Evolutionary conservation across 306 rosid genomes (phyloP).

Genomic region (Ziziphus jujuba): DNA sequence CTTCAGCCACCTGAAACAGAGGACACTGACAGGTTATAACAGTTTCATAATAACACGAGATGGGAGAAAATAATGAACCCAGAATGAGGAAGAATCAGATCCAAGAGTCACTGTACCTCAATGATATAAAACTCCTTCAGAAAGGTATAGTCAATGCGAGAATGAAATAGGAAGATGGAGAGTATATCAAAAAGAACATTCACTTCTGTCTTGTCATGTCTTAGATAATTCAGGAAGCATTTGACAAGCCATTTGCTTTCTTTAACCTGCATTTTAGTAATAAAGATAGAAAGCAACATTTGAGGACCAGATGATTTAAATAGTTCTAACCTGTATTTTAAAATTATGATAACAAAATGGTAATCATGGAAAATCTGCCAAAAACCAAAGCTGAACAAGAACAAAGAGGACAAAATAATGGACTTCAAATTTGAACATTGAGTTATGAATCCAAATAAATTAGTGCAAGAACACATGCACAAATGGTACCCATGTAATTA

Average conservation of each 20-base stretch:
- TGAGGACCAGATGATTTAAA: too few species aligned
- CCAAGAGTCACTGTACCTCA: slow-evolving; percentile 59
- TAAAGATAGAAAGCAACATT: slow-evolving; percentile 8
- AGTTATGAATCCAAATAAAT: neutral
- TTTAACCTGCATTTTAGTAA: slow-evolving; percentile 67
- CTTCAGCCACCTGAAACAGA: slow-evolving; percentile 87
- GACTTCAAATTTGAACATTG: neutral
- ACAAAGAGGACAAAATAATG: neutral
- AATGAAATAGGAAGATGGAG: slow-evolving; percentile 85
- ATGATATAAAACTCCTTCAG: slow-evolving; percentile 95
- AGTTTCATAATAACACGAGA: neutral
- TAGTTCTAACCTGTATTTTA: too few species aligned
- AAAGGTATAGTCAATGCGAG: slow-evolving; percentile 91
- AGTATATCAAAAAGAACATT: slow-evolving; percentile 98
- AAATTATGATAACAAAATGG: too few species aligned
- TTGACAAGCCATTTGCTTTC: slow-evolving; percentile 99
- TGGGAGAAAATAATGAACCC: slow-evolving; percentile 9
- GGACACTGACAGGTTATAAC: neutral
- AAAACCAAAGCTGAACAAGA: neutral
- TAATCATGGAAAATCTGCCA: neutral
- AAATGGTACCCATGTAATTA: too few species aligned
- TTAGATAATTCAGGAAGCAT: slow-evolving; percentile 93
- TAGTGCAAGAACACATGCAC: too few species aligned
- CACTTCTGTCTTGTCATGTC: slow-evolving; percentile 92
- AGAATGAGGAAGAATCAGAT: slow-evolving; percentile 19